Base-by-base conservation (phyloP, 169 alveolate species). In the Plasmodium vinckei region DNA sequence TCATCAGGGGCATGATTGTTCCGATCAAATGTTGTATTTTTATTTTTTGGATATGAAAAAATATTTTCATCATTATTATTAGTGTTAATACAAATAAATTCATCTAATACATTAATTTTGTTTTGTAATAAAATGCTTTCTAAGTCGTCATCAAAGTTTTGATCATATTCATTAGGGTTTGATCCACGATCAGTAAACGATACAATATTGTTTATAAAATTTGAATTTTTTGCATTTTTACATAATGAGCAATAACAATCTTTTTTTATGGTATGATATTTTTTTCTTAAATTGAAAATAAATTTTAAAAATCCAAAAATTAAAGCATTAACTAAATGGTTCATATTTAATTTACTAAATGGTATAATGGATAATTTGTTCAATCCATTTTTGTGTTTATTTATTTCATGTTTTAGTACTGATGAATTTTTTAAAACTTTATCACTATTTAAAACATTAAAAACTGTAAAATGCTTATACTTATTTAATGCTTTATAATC, bases 291-390 rank as follows among this genome's bases (percentile, higher is more conserved):
- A 82, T 65, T 68, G 17, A 82, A 82, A 33, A 82, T 72, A 56
- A 82, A 82, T 68, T 82, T 82, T 49, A 82, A 9, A 53, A 82
- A 82, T 0, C 90, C 70, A 82, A 68, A 69, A n/a, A 82, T 82
- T 10, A 82, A 23, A 1, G 86, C 90, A 56, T 69, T 53, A 6
- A 68, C 42, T 42, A 82, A 70, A 19, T 82, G 79, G 42, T 53
- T 82, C 64, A 82, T 82, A 33, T 67, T 65, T 72, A 82, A 15
- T 72, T 68, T 82, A 23, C 90, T 82, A 49, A 82, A 82, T 9
- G 90, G 90, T 27, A 82, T 82, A 21, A 82, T 82, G 2, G 82
- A 71, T 15, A 82, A 39, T n/a, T 82, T 82, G 13, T 69, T 82
- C 9, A 82, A 49, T 0, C 90, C 90, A 67, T 69, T 69, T 44